Evolutionary conservation across 345 rosid genomes (phyloP).

Genomic region (Fremontodendron californicum): DNA sequence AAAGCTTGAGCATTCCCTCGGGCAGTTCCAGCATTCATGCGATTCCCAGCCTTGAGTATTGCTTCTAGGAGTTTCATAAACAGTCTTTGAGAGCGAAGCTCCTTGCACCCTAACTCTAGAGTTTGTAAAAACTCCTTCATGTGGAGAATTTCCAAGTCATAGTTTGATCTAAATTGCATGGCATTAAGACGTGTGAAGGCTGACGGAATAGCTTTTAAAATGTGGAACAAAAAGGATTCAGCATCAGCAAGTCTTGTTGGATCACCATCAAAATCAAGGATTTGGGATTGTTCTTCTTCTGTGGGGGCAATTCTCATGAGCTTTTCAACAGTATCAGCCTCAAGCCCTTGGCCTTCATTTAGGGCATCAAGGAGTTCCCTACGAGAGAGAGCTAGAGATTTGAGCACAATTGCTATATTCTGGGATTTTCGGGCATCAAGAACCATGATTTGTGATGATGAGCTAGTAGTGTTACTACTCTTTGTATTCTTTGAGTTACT

Average conservation of each 20-base stretch:
- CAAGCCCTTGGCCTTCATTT: conserved; percentile 50
- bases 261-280: conserved; percentile 60
- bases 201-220: conserved; percentile 63
- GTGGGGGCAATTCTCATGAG: conserved; percentile 66
- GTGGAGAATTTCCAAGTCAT: conserved; percentile 49
- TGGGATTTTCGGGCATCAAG: conserved; percentile 79
- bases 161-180: conserved; percentile 65
- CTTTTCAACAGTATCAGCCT: conserved; percentile 62
- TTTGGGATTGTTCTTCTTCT: conserved; percentile 54
- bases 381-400: conserved; percentile 55
- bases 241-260: conserved; percentile 55
- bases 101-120: conserved; percentile 63
- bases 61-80: conserved; percentile 88
- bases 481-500: conserved; percentile 16
- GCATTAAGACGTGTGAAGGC: conserved; percentile 62
- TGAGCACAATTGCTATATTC: conserved; percentile 74
- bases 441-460: conserved; percentile 43
- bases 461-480: conserved; percentile 19
- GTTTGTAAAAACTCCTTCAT: conserved; percentile 39
- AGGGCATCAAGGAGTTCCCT: conserved; percentile 55
- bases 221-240: conserved; percentile 64
- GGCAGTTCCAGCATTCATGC: conserved; percentile 90
- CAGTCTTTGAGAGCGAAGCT: conserved; percentile 66
- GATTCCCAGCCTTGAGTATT: conserved; percentile 83
- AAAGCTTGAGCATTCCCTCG: conserved; percentile 92